A percentile compares a stretch with the other conserved stretches of the same genome.
These are phyloP conservation scores for Gossypium longicalyx DNA, from an alignment of 345 rosid genomes.

Conservation along the genomic window DNA sequence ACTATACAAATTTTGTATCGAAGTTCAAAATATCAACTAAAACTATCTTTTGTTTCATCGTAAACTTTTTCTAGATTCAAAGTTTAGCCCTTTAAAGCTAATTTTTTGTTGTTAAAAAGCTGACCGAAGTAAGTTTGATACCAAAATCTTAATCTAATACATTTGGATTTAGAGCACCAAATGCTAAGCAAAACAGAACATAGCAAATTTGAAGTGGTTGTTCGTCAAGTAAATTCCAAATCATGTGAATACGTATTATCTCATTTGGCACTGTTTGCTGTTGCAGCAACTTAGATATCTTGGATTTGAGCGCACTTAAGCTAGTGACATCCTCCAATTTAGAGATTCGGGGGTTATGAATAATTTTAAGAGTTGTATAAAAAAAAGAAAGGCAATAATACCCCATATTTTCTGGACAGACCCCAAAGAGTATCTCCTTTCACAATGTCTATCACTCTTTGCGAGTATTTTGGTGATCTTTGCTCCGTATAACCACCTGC, in stretches of 20 bases:
- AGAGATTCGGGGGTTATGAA: too few relatives aligned
- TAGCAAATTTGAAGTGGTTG: background rate
- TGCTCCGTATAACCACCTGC: conserved; percentile 12
- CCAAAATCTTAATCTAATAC: background rate
- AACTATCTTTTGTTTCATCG: background rate
- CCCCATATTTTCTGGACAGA: conserved; percentile 30
- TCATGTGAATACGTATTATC: background rate
- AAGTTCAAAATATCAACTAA: background rate
- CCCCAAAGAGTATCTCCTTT: conserved; percentile 38
- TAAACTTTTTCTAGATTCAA: background rate
- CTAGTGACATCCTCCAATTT: too few relatives aligned
- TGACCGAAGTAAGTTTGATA: background rate
- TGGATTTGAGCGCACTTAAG: too few relatives aligned
- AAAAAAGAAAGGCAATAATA: conserved; percentile 8
- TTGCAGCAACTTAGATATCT: too few relatives aligned
- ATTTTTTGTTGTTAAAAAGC: background rate
- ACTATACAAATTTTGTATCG: background rate
- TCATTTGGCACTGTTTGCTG: too few relatives aligned
- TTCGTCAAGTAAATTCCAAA: background rate
- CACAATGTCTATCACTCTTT: conserved; percentile 18
- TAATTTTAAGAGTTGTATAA: too few relatives aligned
- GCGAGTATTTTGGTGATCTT: background rate
- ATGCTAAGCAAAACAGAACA: background rate
- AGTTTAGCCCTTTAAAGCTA: background rate
- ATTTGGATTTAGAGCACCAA: background rate